Conservation (phyloP, 768 basidiomycete species). For the Lentinula sp. region DNA sequence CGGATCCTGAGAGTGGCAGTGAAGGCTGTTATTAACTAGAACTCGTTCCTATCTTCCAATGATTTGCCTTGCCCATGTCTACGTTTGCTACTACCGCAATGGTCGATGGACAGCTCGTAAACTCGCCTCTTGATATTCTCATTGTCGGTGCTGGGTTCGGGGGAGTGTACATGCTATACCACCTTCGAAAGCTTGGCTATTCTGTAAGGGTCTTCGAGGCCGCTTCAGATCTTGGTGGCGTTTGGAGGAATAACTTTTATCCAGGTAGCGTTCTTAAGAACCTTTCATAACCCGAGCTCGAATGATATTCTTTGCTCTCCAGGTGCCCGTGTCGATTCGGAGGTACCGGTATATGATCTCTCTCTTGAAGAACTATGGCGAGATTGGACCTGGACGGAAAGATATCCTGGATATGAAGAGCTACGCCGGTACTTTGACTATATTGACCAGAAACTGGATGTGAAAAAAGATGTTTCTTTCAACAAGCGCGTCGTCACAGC, state of each 20-base stretch:
- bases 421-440: constrained; percentile 9
- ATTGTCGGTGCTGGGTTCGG: constrained; percentile 1
- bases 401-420: constrained; percentile 8
- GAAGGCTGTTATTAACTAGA: too few species aligned
- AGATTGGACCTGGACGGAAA: constrained; percentile 4
- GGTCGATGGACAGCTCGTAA: not conserved
- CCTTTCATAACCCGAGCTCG: not conserved
- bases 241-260: constrained; percentile 11
- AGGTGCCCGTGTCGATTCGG: constrained; percentile 12
- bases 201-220: constrained; percentile 11
- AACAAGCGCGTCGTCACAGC: constrained; percentile 10
- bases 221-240: constrained; percentile 9
- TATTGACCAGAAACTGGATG: constrained; percentile 9
- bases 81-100: not conserved
- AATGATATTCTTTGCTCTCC: not conserved
- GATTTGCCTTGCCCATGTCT: not conserved
- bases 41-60: too few species aligned
- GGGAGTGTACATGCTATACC: not conserved
- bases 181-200: constrained; percentile 8
- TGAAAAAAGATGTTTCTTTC: constrained; percentile 8
- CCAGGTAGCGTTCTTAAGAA: not conserved
- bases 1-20: too few species aligned
- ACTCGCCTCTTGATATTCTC: not conserved
- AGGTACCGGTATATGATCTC: constrained; percentile 8
- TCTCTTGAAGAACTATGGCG: constrained; percentile 10